Evolutionary conservation across 305 asterid genomes (phyloP).

Genomic region (Fraxinus nigra): DNA sequence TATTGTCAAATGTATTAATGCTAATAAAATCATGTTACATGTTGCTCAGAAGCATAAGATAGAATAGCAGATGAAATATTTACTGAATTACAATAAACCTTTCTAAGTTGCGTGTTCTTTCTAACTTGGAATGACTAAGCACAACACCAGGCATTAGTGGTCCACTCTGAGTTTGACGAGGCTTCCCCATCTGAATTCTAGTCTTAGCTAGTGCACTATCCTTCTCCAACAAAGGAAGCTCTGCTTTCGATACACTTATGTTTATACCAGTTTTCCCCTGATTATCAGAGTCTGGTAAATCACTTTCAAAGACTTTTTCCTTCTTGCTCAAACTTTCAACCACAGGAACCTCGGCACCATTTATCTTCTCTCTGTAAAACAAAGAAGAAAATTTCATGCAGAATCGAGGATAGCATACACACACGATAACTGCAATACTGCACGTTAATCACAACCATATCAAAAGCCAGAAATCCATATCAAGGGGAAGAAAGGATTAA

Average conservation of each 20-base stretch:
- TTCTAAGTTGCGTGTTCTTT: slow-evolving; percentile 64
- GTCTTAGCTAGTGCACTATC: slow-evolving; percentile 51
- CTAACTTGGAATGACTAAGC: slow-evolving; percentile 64
- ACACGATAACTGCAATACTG: background rate
- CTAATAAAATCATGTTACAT: background rate
- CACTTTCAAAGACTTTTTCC: slow-evolving; percentile 44
- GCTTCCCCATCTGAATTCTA: slow-evolving; percentile 53
- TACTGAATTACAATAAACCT: slow-evolving; percentile 49
- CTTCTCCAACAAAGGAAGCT: slow-evolving; percentile 59
- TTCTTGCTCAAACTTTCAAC: background rate
- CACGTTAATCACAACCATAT: background rate
- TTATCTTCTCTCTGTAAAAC: slow-evolving; percentile 54
- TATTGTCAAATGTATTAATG: background rate
- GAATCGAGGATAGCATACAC: background rate
- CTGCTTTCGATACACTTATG: slow-evolving; percentile 52
- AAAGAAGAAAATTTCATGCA: slow-evolving; percentile 19
- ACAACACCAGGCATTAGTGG: slow-evolving; percentile 84
- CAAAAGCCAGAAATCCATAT: background rate
- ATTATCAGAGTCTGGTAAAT: slow-evolving; percentile 45
- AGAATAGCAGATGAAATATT: slow-evolving; percentile 21
- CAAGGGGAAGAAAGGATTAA: background rate
- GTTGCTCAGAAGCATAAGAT: slow-evolving; percentile 10
- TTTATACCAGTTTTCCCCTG: slow-evolving; percentile 39
- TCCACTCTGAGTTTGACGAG: slow-evolving; percentile 97
- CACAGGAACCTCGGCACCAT: slow-evolving; percentile 31